Conservation (phyloP, 2,329 filamentous ascomycete genomes). For the Trichoderma koningiopsis region DNA sequence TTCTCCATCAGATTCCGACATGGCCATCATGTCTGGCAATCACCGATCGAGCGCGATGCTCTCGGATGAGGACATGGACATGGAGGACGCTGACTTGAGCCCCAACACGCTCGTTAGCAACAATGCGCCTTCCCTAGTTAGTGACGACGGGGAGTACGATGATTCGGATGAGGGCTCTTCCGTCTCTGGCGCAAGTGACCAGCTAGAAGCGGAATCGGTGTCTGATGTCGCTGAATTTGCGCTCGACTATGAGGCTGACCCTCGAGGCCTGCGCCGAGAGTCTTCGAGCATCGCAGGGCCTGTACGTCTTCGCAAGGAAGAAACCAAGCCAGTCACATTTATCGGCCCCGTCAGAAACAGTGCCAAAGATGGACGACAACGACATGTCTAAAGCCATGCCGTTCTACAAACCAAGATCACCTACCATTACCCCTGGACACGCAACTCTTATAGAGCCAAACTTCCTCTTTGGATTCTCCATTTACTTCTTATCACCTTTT, state of each 20-base stretch:
- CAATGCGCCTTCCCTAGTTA: conserved; percentile 77
- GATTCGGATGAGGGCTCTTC: conserved; percentile 68
- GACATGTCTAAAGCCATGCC: conserved; percentile 30
- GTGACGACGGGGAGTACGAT: conserved; percentile 78
- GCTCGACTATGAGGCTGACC: conserved; percentile 58
- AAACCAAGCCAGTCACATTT: conserved; percentile 58
- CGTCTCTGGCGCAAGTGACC: conserved; percentile 59
- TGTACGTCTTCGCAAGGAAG: conserved; percentile 56
- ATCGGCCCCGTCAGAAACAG: conserved; percentile 53
- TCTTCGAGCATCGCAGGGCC: conserved; percentile 47
- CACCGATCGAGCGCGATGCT: conserved; percentile 32
- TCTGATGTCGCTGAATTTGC: conserved; percentile 65
- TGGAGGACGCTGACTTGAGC: conserved; percentile 64
- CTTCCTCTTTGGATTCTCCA: conserved; percentile 22
- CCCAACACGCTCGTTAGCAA: conserved; percentile 72
- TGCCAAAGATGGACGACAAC: conserved; percentile 37
- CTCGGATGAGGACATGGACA: conserved; percentile 53
- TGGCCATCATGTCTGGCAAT: conserved; percentile 29
- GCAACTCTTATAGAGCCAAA: conserved; percentile 15
- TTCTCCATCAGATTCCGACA: conserved; percentile 38
- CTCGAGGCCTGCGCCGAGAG: conserved; percentile 48
- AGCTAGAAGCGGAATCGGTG: conserved; percentile 59
- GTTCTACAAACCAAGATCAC: background rate
- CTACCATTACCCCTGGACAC: conserved; percentile 5
- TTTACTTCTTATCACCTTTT: conserved; percentile 14